Evolutionary conservation across 2,329 filamentous ascomycete species (phyloP), one percentile per base, ranked within the genome.

Genomic region (Stagonosporopsis cucurbitacearum): DNA sequence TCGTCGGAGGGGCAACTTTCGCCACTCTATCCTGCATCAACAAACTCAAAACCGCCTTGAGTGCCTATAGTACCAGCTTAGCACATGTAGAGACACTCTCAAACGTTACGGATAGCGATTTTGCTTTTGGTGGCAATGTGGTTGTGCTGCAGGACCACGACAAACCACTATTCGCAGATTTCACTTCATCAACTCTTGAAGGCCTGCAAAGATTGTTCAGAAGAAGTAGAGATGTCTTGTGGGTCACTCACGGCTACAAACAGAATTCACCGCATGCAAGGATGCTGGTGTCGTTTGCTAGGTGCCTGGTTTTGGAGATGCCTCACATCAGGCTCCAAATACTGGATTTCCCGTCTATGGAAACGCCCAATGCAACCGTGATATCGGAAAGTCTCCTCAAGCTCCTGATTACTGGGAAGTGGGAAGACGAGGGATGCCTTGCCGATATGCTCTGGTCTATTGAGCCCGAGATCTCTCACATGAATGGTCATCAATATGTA

Each of bases 161-260:
- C 41, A 22, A 46, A 19, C 41, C 41, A 1, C 3, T 55, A 4
- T 55, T 55, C 17, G 35, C 40, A 2, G 6, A 25, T 6, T 22
- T 55, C 4, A 6, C 36, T 15, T 6, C 30, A 9, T 9, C 13
- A 3, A 19, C 39, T 11, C 36, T 61, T 11, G 5, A 39, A 25
- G 45, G 50, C n/a, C 1, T 58, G 13, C 25, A 58, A 20, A 33
- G 15, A 3, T 3, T 59, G 19, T 54, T 58, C 22, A 30, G 8
- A 12, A 39, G 11, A 4, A 23, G 25, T n/a, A 53, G 30, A 37
- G 49, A 37, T 12, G 28, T 59, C 3, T 23, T 66, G 12, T 65
- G 64, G 62, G 36, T 65, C 6, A 65, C 58, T 11, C 17, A 23
- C 3, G 58, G 58, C 12, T 35, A 49, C 20, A 41, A 51, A 11